Conservation (phyloP, 108 stramenopile genomes). For the Nitzschia sp. region DNA sequence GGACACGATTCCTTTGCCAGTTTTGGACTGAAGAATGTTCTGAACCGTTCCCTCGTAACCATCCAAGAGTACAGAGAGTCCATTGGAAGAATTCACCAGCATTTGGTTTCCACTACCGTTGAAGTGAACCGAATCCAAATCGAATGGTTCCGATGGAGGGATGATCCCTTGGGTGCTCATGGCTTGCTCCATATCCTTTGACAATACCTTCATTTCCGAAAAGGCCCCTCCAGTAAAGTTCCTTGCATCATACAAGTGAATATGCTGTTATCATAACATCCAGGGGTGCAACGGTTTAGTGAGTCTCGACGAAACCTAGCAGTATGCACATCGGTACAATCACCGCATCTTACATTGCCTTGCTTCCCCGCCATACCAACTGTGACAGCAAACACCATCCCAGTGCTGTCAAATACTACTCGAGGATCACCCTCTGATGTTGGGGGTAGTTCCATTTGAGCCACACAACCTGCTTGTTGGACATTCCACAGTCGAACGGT, state of each 20-base stretch:
- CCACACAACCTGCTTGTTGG: slow-evolving; percentile 63
- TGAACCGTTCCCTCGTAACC: slow-evolving; percentile 76
- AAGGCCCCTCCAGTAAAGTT: slow-evolving; percentile 77
- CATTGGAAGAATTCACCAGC: slow-evolving; percentile 48
- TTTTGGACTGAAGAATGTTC: slow-evolving; percentile 49
- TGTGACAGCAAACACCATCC: slow-evolving; percentile 76
- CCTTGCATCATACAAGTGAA: slow-evolving; percentile 82
- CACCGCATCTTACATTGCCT: slow-evolving; percentile 48
- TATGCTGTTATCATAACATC: slow-evolving; percentile 27
- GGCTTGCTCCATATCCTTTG: slow-evolving; percentile 50
- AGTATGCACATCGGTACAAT: too few species aligned
- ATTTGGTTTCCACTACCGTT: slow-evolving; percentile 79
- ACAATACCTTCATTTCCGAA: slow-evolving; percentile 67
- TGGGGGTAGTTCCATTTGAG: slow-evolving; percentile 60
- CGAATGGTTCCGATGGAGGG: slow-evolving; percentile 8
- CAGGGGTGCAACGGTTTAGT: too few species aligned
- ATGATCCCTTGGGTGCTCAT: slow-evolving; percentile 34
- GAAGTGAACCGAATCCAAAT: slow-evolving; percentile 65
- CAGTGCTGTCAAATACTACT: slow-evolving; percentile 75
- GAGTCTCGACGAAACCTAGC: too few species aligned
- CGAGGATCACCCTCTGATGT: slow-evolving; percentile 33
- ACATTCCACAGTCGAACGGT: slow-evolving; percentile 79
- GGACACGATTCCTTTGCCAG: slow-evolving; percentile 28
- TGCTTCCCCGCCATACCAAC: slow-evolving; percentile 47
- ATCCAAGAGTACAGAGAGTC: slow-evolving; percentile 61